Conservation (phyloP, 2,329 filamentous ascomycete species). For the Aureobasidium sp. region DNA sequence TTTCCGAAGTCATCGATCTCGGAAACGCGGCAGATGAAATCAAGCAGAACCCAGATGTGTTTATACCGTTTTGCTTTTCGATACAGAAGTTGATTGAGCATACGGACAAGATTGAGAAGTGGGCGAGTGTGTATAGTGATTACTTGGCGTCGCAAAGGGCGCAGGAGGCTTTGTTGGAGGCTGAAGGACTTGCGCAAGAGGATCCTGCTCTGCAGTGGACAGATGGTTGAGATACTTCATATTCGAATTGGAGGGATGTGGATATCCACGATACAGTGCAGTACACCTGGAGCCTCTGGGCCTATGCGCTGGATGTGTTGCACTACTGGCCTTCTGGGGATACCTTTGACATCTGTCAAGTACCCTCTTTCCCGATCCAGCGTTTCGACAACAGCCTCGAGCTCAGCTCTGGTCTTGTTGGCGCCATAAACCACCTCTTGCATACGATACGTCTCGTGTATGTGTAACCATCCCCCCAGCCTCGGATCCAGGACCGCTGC, state of each 20-base stretch:
- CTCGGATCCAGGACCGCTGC: conserved; percentile 36
- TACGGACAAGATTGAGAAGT: not conserved
- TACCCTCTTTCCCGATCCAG: conserved; percentile 13
- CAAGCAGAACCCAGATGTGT: not conserved
- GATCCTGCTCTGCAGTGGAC: not conserved
- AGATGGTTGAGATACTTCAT: not conserved
- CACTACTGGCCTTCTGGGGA: conserved; percentile 17
- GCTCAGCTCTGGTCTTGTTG: conserved; percentile 29
- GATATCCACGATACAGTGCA: conserved; percentile 54
- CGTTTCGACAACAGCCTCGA: conserved; percentile 15
- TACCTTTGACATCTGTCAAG: not conserved
- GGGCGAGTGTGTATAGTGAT: not conserved
- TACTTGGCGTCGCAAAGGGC: not conserved
- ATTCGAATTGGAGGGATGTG: conserved; percentile 5
- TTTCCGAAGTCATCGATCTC: not conserved
- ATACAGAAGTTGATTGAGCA: not conserved
- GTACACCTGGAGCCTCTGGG: conserved; percentile 52
- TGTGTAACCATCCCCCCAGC: conserved; percentile 48
- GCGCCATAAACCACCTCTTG: conserved; percentile 37
- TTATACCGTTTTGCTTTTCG: not conserved
- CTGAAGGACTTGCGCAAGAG: not conserved
- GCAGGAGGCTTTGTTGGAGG: not conserved
- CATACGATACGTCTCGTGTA: conserved; percentile 51
- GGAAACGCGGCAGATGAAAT: not conserved
- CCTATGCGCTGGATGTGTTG: conserved; percentile 46